These are phyloP conservation scores for Westerdykella ornata DNA, from an alignment of 2,329 filamentous ascomycete genomes.

Conservation along the genomic window DNA sequence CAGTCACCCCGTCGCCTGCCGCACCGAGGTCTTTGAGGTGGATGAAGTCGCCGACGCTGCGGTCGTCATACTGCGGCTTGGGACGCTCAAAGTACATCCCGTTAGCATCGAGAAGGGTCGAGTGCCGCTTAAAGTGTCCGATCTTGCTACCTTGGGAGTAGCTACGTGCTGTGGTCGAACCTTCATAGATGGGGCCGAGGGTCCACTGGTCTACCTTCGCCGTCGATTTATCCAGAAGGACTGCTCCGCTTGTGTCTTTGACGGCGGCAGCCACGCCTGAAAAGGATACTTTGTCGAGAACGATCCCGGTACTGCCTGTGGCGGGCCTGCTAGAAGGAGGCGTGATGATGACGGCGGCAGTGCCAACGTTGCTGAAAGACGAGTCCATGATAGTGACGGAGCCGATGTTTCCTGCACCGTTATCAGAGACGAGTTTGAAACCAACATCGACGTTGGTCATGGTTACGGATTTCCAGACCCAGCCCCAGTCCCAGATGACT, in stretches of 20 bases:
- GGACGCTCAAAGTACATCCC: slow-evolving; percentile 46
- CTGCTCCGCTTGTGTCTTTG: slow-evolving; percentile 17
- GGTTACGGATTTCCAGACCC: slow-evolving; percentile 47
- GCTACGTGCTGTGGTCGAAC: too few species aligned
- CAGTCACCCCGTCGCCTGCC: slow-evolving; percentile 74
- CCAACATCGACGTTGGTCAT: slow-evolving; percentile 50
- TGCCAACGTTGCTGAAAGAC: slow-evolving; percentile 41
- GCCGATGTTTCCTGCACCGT: slow-evolving; percentile 43
- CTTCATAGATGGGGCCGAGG: slow-evolving; percentile 11
- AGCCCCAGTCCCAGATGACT: slow-evolving; percentile 56
- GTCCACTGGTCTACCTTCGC: slow-evolving; percentile 31
- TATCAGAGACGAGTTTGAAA: slow-evolving; percentile 43
- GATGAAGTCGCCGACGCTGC: slow-evolving; percentile 59
- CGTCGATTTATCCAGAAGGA: slow-evolving; percentile 19
- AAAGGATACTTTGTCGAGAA: slow-evolving; percentile 55
- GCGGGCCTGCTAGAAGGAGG: slow-evolving; percentile 17
- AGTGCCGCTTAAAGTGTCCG: slow-evolving; percentile 31
- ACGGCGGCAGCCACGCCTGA: slow-evolving; percentile 41
- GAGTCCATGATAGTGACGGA: slow-evolving; percentile 54
- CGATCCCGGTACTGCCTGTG: slow-evolving; percentile 44
- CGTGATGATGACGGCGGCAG: slow-evolving; percentile 46
- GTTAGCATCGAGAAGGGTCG: slow-evolving; percentile 39
- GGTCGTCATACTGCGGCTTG: slow-evolving; percentile 43
- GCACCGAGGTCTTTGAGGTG: slow-evolving; percentile 45
- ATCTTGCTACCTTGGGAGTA: slow-evolving; percentile 3